These are phyloP conservation scores for Dictyostelium discoideum DNA, from an alignment of 78 protist species.

Conservation along the genomic window DNA sequence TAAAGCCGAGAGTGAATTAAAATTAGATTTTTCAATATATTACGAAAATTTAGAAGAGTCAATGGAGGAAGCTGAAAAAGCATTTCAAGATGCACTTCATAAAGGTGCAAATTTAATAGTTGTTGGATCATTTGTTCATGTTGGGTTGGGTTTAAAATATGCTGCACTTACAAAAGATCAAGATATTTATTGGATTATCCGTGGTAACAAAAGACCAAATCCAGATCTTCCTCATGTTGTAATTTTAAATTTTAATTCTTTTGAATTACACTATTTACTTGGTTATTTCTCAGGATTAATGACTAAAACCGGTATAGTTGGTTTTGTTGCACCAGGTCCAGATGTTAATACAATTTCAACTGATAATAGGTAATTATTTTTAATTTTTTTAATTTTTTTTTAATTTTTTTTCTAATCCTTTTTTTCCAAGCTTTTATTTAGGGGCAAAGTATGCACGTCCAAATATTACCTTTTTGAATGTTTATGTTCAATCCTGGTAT, in stretches of 20 bases:
- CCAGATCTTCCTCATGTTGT: slow-evolving; percentile 15
- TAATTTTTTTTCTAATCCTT: too few species aligned
- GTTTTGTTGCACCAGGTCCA: slow-evolving; percentile 21
- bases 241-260: slow-evolving; percentile 2
- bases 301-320: slow-evolving; percentile 19
- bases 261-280: background rate
- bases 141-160: background rate
- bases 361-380: background rate
- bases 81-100: background rate
- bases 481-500: background rate
- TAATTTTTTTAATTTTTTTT: too few species aligned
- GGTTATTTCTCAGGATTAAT: slow-evolving; percentile 42
- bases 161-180: background rate
- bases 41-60: background rate
- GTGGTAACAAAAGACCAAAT: slow-evolving; percentile 6
- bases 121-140: slow-evolving; percentile 14
- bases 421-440: background rate
- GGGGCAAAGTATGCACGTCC: background rate
- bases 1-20: background rate
- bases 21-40: background rate
- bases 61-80: background rate
- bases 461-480: background rate
- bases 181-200: background rate
- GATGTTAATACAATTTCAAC: background rate
- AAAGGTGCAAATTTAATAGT: slow-evolving; percentile 25